Percentiles rank a stretch among this genome's conserved stretches.
Evolutionary conservation across 1,139 yeast species (phyloP).

Genomic region (Hyphopichia pseudoburtonii): DNA sequence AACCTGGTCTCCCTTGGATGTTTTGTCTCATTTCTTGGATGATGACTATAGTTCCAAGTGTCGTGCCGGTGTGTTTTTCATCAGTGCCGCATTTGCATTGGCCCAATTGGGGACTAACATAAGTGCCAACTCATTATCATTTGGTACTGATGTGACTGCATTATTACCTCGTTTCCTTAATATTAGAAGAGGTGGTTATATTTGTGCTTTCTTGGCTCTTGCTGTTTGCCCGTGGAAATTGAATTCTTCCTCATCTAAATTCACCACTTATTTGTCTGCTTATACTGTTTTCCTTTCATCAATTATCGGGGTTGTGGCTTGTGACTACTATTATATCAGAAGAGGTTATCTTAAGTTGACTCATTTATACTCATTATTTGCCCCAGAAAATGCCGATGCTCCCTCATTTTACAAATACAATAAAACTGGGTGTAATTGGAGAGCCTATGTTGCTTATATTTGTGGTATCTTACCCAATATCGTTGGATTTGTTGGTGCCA

Average conservation of each 20-base stretch:
- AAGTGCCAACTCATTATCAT: conserved; percentile 84
- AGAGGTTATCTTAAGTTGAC: conserved; percentile 67
- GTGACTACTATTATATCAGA: conserved; percentile 76
- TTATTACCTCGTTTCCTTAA: conserved; percentile 74
- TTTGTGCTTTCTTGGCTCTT: conserved; percentile 77
- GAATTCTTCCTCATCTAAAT: conserved; percentile 67
- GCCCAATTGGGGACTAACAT: conserved; percentile 93
- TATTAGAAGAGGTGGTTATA: conserved; percentile 77
- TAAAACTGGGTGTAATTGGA: conserved; percentile 72
- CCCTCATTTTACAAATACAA: conserved; percentile 58
- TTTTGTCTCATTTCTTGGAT: conserved; percentile 59
- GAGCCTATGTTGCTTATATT: conserved; percentile 71
- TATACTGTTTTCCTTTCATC: conserved; percentile 85
- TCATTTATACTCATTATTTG: conserved; percentile 55
- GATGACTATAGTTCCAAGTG: conserved; percentile 54
- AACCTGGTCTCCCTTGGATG: conserved; percentile 85
- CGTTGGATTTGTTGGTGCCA: conserved; percentile 86
- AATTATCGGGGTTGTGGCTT: conserved; percentile 78
- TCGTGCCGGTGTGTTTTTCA: conserved; percentile 84
- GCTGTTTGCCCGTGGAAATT: conserved; percentile 90
- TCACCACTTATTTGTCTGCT: conserved; percentile 82
- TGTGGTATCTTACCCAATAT: conserved; percentile 80
- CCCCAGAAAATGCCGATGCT: conserved; percentile 29
- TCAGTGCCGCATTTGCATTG: conserved; percentile 72
- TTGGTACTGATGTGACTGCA: conserved; percentile 91